Base-by-base conservation (phyloP, 2,329 filamentous ascomycete genomes). In the Venturiaceae sp. region DNA sequence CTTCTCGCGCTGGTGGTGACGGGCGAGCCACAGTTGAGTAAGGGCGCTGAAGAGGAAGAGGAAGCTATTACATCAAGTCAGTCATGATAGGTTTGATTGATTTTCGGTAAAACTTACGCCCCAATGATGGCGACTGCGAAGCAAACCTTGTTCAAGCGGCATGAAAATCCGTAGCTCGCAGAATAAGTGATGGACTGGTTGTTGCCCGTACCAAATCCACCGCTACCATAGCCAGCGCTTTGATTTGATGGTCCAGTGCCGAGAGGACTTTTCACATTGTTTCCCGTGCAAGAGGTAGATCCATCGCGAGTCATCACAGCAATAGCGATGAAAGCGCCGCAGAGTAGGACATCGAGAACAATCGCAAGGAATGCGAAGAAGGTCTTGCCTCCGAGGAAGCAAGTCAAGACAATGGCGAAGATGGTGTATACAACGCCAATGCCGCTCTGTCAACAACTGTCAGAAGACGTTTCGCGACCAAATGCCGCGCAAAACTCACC, bases 121-220 rank as follows among this genome's bases (percentile, higher is more conserved):
- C 81, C 87, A 59, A 91, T 82, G 61, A 96, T 87, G 32, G 91
- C 77, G 16, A 94, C 84, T 3, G 88, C 87, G 63, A 96, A 85
- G 61, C 79, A 82, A 47, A 86, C 90, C 54, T 85, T 89, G 73
- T 95, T 83, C 64, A 96, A 76, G 60, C 79, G 79, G 76, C 92
- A 96, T 0, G 86, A 84, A 61, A 82, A 82, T n/a, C 73, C 71
- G 47, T 80, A 73, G 30, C 69, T 75, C 3, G 75, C 72, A 26
- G 72, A 61, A 64, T 78, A 78, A 53, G 74, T 77, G 52, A 71
- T 61, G 58, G 75, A 73, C 60, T 74, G 64, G 55, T 69, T 69
- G 37, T 66, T 56, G 41, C 66, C 67, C 47, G 73, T 63, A 3
- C 57, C 58, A 19, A 68, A 69, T 47, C 74, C 72, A 46, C 74